Evolutionary conservation across 768 basidiomycete genomes (phyloP), one percentile per base, ranked within the genome.

Genomic region (Suillus plorans): DNA sequence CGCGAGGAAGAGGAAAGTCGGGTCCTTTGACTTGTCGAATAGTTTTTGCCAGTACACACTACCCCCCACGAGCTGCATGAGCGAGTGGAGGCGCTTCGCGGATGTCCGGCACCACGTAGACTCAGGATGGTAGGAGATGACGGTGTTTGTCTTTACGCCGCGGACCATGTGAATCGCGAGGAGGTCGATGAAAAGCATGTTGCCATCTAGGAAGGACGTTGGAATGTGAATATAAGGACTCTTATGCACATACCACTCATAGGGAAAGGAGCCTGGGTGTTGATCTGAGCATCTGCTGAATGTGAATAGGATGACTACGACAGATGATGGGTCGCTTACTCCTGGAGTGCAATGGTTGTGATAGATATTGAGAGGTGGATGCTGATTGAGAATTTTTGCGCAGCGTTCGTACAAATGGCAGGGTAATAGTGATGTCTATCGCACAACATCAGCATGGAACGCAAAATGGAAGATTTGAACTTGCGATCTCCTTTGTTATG

Each of bases 381-480:
- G 7, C 49, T n/a, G 56, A 28, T 56, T 37, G 60, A 28, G 14
- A 50, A 28, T 25, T 52, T 55, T 76, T 75, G 58, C 72, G 66
- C 63, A 81, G 71, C 7, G 76, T 70, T 20, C 84, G 81, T 45
- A 85, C 78, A 70, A 86, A 88, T 13, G 84, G 80, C 34, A 88
- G 76, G 1, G 82, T 79, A 20, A 88, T 73, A 3, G 86, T 88
- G 42, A 88, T 83, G 70, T 88, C 86, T 87, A 59, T 8, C 39
- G 10, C 55, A 55, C 56, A 22, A 31, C 42, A 41, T 64, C 16
- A 64, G 61, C n/a, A 25, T 59, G 31, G 10, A 14, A 55, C 22
- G 13, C 31, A 39, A 55, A 25, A 28, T 36, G 18, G 41, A 36
- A 52, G 13, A n/a, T 5, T 61, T 71, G 14, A 67, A 28, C 86